These are phyloP conservation scores for Nitzschia sp. DNA, from an alignment of 108 stramenopile species.

Conservation along the genomic window DNA sequence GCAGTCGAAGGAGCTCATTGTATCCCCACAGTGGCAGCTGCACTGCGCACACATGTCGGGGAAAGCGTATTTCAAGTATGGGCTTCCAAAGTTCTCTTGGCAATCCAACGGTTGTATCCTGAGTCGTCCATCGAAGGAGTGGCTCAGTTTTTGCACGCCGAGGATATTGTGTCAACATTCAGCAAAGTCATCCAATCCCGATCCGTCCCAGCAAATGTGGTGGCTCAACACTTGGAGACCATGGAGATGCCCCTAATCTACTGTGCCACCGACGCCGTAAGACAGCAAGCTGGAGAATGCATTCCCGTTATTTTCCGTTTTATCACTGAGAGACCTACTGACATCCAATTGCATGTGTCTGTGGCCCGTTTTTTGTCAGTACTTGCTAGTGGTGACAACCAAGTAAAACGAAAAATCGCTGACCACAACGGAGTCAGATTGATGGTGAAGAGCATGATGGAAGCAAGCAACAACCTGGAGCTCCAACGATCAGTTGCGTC, in stretches of 20 bases:
- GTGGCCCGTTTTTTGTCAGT: slow-evolving; percentile 9
- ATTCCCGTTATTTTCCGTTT: neutral
- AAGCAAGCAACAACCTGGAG: neutral
- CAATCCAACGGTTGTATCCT: slow-evolving; percentile 16
- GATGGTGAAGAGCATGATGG: slow-evolving; percentile 1
- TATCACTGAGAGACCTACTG: neutral
- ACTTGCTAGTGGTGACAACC: neutral
- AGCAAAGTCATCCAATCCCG: slow-evolving; percentile 8
- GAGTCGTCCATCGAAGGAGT: neutral
- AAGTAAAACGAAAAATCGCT: slow-evolving; percentile 5
- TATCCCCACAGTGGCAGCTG: slow-evolving; percentile 16
- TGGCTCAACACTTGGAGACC: neutral
- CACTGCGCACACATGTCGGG: slow-evolving; percentile 20
- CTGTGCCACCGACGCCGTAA: neutral
- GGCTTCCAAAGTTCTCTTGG: slow-evolving; percentile 37
- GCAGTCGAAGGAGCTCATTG: slow-evolving; percentile 26
- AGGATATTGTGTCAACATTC: slow-evolving; percentile 4
- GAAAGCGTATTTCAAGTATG: slow-evolving; percentile 26
- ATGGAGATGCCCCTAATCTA: neutral
- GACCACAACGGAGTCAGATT: neutral
- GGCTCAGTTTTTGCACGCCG: slow-evolving; percentile 7
- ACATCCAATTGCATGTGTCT: slow-evolving; percentile 6
- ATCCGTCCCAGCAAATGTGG: slow-evolving; percentile 6
- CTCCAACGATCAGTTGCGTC: neutral
- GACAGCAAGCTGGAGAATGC: slow-evolving; percentile 12